Evolutionary conservation across 1,284 basidiomycete species (phyloP), one percentile per base, ranked within the genome.

Genomic region (Exsudoporus floridanus): DNA sequence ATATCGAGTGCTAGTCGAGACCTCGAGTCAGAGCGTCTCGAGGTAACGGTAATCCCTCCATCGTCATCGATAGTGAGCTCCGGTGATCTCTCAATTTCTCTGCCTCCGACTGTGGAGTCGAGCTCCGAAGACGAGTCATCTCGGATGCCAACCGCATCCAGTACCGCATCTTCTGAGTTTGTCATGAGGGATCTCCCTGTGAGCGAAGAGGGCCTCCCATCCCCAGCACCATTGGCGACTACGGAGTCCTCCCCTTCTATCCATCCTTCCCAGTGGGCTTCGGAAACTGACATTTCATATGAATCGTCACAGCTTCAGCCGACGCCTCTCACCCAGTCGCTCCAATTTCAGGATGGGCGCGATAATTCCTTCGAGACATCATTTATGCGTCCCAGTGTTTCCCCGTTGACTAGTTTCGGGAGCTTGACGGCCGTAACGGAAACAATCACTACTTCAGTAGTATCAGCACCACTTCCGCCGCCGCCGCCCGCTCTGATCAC

Each of bases 241-340:
- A 58, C 66, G 7, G 61, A 59, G 23, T 53, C 67, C 3, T 73
- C 71, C 23, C 71, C 73, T 19, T 73, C 74, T 10, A 56, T 80
- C 43, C 73, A 70, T 13, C 72, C 71, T 39, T 77, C 77, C 16
- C 60, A 74, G 28, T 87, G 84, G 84, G 79, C 77, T 9, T 70
- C 76, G 4, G 81, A 83, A 59, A 82, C 81, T 0, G 80, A 88
- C 54, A 60, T 73, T 9, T 85, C 87, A 0, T 90, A 85, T 56
- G 86, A 89, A 33, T 87, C 86, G 0, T 84, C 84, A 0, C 69
- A 85, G 16, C 71, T 90, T 21, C 74, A 73, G 10, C 83, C 87
- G 0, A 88, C 86, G 0, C 86, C 85, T 21, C 84, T 86, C 14
- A 69, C 83, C 5, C 74, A 76, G 44, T 83, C 84, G 0, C 59